Percentiles rank a stretch among this genome's conserved stretches.
These are phyloP conservation scores for Scutellaria baicalensis DNA, from an alignment of 257 asterid genomes.

Conservation along the genomic window DNA sequence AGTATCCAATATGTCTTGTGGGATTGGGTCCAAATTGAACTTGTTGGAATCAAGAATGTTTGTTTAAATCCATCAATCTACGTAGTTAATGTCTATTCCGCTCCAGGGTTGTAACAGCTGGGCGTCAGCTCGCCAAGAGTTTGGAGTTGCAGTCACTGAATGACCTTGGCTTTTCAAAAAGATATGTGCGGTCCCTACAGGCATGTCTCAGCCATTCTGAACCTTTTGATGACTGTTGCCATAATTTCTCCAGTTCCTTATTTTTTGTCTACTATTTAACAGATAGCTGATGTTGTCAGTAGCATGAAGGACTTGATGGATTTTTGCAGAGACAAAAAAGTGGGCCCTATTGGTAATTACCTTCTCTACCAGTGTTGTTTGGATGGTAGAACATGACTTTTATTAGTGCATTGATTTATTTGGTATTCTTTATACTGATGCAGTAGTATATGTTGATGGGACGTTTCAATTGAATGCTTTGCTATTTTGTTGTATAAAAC, in stretches of 20 bases:
- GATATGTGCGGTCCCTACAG: conserved; percentile 94
- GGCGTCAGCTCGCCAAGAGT: conserved; percentile 91
- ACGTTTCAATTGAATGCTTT: neutral
- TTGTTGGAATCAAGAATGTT: neutral
- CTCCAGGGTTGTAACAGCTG: conserved; percentile 78
- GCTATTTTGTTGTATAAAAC: too few species aligned
- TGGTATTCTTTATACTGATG: neutral
- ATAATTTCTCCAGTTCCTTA: neutral
- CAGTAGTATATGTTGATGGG: neutral
- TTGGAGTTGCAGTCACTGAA: conserved; percentile 87
- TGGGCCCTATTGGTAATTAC: conserved; percentile 73
- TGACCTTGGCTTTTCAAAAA: conserved; percentile 89
- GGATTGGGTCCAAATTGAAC: neutral
- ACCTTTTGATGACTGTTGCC: neutral
- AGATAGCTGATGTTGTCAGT: conserved; percentile 93
- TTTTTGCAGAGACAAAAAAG: conserved; percentile 63
- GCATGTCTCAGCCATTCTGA: conserved; percentile 23
- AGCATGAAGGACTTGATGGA: conserved; percentile 95
- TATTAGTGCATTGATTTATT: neutral
- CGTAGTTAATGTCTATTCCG: conserved; percentile 1
- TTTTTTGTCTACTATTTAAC: conserved; percentile 16
- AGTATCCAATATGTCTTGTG: neutral
- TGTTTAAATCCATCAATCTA: neutral
- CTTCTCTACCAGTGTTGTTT: neutral
- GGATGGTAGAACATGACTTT: neutral